These are phyloP conservation scores for Tulasnella sp. DNA, from an alignment of 768 basidiomycete species.

Conservation along the genomic window DNA sequence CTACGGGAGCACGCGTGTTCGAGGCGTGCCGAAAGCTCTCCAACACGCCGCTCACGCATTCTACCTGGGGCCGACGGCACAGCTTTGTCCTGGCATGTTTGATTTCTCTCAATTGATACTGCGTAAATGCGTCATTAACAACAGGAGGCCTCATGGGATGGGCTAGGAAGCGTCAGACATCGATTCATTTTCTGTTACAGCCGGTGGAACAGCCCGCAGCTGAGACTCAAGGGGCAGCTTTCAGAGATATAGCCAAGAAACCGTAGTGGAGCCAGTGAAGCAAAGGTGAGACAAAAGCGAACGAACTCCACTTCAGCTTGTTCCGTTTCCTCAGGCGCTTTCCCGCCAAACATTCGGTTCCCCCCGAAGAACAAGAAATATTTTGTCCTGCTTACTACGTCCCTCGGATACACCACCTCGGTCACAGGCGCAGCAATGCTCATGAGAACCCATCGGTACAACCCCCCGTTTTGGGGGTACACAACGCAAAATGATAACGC, in stretches of 20 bases:
- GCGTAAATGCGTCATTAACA: background rate
- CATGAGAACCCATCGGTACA: background rate
- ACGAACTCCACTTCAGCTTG: background rate
- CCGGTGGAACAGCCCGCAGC: background rate
- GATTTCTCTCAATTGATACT: background rate
- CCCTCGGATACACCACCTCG: background rate
- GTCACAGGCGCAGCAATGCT: background rate
- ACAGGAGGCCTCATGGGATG: background rate
- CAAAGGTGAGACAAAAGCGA: background rate
- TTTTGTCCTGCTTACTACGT: background rate
- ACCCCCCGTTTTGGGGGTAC: background rate
- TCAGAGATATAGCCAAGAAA: background rate
- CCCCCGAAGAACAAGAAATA: background rate
- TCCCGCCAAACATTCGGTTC: background rate
- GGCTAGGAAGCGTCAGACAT: background rate
- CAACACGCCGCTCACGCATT: background rate
- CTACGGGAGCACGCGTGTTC: background rate
- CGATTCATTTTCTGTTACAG: background rate
- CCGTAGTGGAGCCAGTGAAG: background rate
- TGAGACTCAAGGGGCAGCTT: background rate
- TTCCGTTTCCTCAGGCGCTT: background rate
- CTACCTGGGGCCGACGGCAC: background rate
- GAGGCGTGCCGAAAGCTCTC: background rate
- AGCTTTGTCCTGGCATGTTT: background rate
- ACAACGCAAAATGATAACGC: background rate